These are phyloP conservation scores for Lipomyces yamanashiensis DNA, from an alignment of 805 yeast genomes.

Conservation along the genomic window DNA sequence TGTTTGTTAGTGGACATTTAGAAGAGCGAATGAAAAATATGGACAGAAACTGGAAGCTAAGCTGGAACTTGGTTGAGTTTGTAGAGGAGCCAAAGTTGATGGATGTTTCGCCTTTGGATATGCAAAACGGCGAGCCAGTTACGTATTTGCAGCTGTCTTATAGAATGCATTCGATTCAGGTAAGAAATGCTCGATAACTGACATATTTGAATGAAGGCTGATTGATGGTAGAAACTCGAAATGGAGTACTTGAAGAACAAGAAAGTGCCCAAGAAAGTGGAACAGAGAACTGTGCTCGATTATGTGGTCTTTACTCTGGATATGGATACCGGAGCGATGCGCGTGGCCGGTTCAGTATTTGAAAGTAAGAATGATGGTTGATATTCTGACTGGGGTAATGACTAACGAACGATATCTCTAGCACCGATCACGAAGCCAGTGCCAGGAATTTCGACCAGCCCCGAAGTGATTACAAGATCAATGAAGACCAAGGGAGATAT, in stretches of 20 bases:
- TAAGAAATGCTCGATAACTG: background rate
- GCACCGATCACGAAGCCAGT: slow-evolving; percentile 27
- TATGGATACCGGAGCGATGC: slow-evolving; percentile 20
- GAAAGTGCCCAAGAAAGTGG: slow-evolving; percentile 15
- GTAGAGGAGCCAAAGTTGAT: slow-evolving; percentile 20
- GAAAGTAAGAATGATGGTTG: slow-evolving; percentile 25
- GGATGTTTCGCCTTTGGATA: slow-evolving; percentile 19
- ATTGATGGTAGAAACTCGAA: slow-evolving; percentile 16
- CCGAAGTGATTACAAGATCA: background rate
- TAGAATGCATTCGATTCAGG: slow-evolving; percentile 28
- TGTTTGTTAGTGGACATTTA: slow-evolving; percentile 27
- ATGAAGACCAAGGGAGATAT: slow-evolving; percentile 33
- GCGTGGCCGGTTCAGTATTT: slow-evolving; percentile 30
- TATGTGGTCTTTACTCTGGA: slow-evolving; percentile 25
- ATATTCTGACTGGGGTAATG: background rate
- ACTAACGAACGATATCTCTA: background rate
- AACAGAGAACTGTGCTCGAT: slow-evolving; percentile 23
- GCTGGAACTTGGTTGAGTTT: slow-evolving; percentile 23
- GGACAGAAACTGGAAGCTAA: slow-evolving; percentile 27
- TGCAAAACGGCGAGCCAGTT: slow-evolving; percentile 22
- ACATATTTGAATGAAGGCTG: background rate
- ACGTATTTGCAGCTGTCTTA: slow-evolving; percentile 26
- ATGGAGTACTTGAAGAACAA: slow-evolving; percentile 18
- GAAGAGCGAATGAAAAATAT: slow-evolving; percentile 26
- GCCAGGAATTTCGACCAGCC: slow-evolving; percentile 7